phyloP scores from a whole-genome alignment of 179 eudicot genomes.

The Nepenthes alata region DNA sequence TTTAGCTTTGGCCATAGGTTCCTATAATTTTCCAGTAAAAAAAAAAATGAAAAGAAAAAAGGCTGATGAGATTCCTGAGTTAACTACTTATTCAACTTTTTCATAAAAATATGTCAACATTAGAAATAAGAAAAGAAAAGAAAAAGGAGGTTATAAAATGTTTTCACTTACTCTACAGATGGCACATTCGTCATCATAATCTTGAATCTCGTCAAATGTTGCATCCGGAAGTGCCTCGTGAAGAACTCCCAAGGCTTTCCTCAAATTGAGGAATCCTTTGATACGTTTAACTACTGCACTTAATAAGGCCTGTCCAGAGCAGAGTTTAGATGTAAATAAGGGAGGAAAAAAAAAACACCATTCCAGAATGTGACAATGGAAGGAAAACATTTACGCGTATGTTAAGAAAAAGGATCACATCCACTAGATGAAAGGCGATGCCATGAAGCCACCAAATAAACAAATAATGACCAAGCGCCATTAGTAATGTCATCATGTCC shows the following conservation, averaged over 20 bases:
- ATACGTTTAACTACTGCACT: conserved; percentile 61
- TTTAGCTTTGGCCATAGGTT: conserved; percentile 99
- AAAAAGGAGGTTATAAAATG: conserved; percentile 2
- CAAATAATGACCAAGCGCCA: conserved; percentile 94
- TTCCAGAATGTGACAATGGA: neutral
- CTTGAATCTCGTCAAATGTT: conserved; percentile 69
- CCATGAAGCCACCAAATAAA: conserved; percentile 99
- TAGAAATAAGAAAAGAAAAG: neutral
- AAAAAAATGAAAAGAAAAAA: too few relatives aligned
- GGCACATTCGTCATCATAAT: conserved; percentile 95
- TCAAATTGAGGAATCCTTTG: conserved; percentile 69
- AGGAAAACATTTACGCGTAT: conserved; percentile 55
- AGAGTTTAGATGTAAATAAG: neutral
- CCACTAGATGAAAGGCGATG: conserved; percentile 90
- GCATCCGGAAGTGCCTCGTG: conserved; percentile 99
- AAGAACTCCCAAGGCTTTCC: conserved; percentile 70
- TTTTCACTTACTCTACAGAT: conserved; percentile 71
- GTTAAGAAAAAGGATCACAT: conserved; percentile 79
- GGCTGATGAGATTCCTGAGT: too few relatives aligned
- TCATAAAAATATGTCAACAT: neutral
- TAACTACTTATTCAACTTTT: neutral
- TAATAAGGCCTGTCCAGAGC: conserved; percentile 48
- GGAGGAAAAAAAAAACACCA: neutral
- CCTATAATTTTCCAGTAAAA: conserved; percentile 34
- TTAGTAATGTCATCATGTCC: conserved; percentile 85